Evolutionary conservation across 2,329 filamentous ascomycete species (phyloP), one percentile per base, ranked within the genome.

Genomic region (Amylocarpus encephaloides): DNA sequence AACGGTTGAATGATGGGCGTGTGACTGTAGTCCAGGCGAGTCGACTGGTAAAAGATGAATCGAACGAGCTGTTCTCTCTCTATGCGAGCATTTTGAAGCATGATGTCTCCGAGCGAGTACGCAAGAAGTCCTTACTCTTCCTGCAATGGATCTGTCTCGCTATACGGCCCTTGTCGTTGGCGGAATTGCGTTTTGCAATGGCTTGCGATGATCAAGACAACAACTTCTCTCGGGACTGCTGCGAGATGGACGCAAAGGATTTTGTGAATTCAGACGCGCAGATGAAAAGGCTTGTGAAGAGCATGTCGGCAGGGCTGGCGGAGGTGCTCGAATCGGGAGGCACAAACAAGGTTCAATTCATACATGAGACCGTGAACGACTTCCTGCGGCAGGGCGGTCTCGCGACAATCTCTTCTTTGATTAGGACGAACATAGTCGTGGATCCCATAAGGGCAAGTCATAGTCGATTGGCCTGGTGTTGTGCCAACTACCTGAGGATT

Each of bases 331-430:
- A 35, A 6, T 15, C 32, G 29, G 30, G 15, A 6, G 26, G 11
- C 11, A 22, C 5, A 0, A 33, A 2, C 1, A 65, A 55, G 0
- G 65, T 71, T 1, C 71, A 72, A 51, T 71, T 68, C 35, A 67
- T 69, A 36, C 66, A 70, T 43, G 65, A 68, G 48, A 64, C 64
- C 0, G 60, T 73, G 48, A 55, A 63, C 30, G 68, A 71, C 22
- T 72, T 68, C 41, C 22, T 59, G 2, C 39, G 46, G 0, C 11
- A 6, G 2, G 10, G 26, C 16, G 57, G 57, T 1, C 22, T 59
- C 1, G 30, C 40, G 15, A 10, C n/a, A 7, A 13, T 43, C 10
- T 18, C 3, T 40, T 42, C 15, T 5, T 18, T 42, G n/a, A 42
- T 6, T 13, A 6, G 16, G 16, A 26, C 7, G 12, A 15, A 9